Evolutionary conservation across 2,329 filamentous ascomycete genomes (phyloP).

Genomic region (Clarireedia homoeocarpa): DNA sequence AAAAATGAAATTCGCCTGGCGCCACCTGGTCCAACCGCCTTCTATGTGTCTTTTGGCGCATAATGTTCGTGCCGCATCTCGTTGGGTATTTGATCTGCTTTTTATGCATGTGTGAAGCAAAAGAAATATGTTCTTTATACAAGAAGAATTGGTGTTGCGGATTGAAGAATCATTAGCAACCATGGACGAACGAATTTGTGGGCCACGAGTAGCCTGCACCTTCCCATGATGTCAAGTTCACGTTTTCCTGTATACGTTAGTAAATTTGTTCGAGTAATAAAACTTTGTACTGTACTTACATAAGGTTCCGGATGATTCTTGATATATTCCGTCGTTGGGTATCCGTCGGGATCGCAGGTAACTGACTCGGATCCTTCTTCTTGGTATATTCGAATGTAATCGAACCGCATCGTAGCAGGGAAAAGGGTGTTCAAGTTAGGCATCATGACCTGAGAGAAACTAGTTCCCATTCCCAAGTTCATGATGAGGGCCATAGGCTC

Average conservation of each 20-base stretch:
- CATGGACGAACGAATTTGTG: constrained; percentile 52
- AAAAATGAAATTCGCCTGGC: constrained; percentile 1
- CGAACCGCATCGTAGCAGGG: constrained; percentile 58
- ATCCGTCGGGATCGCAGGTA: constrained; percentile 61
- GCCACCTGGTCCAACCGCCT: constrained; percentile 5
- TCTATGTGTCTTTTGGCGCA: constrained; percentile 11
- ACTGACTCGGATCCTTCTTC: constrained; percentile 41
- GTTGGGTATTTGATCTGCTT: constrained; percentile 9
- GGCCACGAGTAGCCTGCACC: constrained; percentile 50
- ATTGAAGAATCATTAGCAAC: constrained; percentile 32
- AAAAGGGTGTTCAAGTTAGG: constrained; percentile 46
- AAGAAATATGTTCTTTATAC: constrained; percentile 17
- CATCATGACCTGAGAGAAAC: constrained; percentile 55
- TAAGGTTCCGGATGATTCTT: constrained; percentile 47
- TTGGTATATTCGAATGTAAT: constrained; percentile 66
- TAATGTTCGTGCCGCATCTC: constrained; percentile 7
- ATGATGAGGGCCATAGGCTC: constrained; percentile 61
- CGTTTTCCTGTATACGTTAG: constrained; percentile 37
- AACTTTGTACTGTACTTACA: constrained; percentile 37
- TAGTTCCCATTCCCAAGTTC: constrained; percentile 64
- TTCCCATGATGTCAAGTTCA: constrained; percentile 53
- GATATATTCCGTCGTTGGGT: constrained; percentile 62
- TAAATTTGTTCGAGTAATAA: not conserved
- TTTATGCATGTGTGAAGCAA: constrained; percentile 7
- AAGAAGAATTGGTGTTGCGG: constrained; percentile 7